Evolutionary conservation across 345 rosid genomes (phyloP).

Genomic region (Pugionium cornutum): DNA sequence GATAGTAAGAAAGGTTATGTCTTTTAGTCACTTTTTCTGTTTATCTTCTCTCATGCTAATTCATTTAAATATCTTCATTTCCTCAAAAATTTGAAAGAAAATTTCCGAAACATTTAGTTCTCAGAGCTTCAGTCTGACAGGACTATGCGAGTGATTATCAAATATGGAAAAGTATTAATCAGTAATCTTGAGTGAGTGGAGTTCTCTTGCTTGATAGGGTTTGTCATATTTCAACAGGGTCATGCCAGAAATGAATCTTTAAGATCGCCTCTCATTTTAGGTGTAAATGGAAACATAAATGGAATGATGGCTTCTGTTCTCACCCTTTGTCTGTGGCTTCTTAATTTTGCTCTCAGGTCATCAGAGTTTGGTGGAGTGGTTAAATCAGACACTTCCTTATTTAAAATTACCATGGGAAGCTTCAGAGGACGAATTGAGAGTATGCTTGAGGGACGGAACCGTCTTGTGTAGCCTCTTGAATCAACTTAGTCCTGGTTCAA

Average conservation of each 20-base stretch:
- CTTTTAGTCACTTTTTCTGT: conserved; percentile 8
- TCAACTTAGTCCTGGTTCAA: conserved; percentile 56
- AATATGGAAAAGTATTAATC: not conserved
- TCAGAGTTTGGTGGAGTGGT: conserved; percentile 63
- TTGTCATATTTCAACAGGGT: not conserved
- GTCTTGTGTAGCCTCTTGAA: conserved; percentile 62
- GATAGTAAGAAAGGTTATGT: conserved; percentile 45
- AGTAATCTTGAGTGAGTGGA: not conserved
- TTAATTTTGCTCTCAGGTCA: conserved; percentile 44
- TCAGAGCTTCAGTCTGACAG: conserved; percentile 4
- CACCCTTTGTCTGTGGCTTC: conserved; percentile 10
- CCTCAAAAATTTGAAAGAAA: not conserved
- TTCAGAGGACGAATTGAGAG: conserved; percentile 63
- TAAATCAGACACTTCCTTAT: conserved; percentile 57
- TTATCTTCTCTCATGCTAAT: conserved; percentile 1
- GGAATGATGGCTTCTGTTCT: conserved; percentile 18
- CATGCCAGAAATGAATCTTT: conserved; percentile 10
- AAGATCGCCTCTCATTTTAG: not conserved
- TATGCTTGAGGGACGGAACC: conserved; percentile 68
- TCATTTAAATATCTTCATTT: not conserved
- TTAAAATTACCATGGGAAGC: conserved; percentile 59
- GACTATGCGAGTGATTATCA: not conserved
- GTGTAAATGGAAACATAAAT: conserved; percentile 5
- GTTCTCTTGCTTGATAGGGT: conserved; percentile 3
- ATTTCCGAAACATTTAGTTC: not conserved